Percentiles rank a stretch among this genome's conserved stretches.
phyloP scores from a whole-genome alignment of 805 yeast species.

The Yarrowia deformans region DNA sequence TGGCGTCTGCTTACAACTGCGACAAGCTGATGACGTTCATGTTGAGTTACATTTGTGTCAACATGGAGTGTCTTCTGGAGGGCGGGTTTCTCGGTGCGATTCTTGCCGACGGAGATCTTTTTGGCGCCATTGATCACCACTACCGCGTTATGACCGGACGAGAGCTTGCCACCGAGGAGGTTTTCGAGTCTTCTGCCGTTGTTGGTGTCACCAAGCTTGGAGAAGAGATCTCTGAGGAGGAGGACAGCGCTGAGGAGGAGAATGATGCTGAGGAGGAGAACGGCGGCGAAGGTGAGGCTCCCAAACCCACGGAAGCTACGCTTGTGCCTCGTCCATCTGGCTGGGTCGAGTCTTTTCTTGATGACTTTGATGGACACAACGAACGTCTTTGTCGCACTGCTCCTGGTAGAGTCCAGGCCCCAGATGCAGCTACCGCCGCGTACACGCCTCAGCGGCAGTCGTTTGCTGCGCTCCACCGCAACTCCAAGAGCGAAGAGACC shows the following conservation, averaged over 20 bases:
- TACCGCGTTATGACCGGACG: slow-evolving; percentile 25
- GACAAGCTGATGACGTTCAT: slow-evolving; percentile 65
- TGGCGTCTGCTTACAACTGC: slow-evolving; percentile 62
- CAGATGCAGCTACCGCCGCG: not conserved
- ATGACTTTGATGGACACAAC: slow-evolving; percentile 49
- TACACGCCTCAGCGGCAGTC: slow-evolving; percentile 34
- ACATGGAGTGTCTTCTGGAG: slow-evolving; percentile 67
- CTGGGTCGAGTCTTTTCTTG: slow-evolving; percentile 46
- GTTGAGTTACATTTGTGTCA: slow-evolving; percentile 70
- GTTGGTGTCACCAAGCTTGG: not conserved
- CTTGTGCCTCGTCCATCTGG: slow-evolving; percentile 4
- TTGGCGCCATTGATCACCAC: slow-evolving; percentile 34
- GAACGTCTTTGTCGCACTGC: slow-evolving; percentile 42
- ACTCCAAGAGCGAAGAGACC: slow-evolving; percentile 35
- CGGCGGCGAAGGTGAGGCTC: too few species aligned
- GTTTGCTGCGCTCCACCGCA: slow-evolving; percentile 33
- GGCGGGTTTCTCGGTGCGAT: slow-evolving; percentile 27
- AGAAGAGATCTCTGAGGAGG: not conserved
- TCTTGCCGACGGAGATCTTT: slow-evolving; percentile 12
- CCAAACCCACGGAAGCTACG: not conserved
- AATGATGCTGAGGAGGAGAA: slow-evolving; percentile 5
- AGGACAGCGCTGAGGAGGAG: not conserved
- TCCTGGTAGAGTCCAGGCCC: slow-evolving; percentile 38
- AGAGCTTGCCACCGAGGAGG: not conserved
- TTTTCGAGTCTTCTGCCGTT: not conserved